These are phyloP conservation scores for Chamaecrista fasciculata DNA, from an alignment of 306 rosid genomes.

Conservation along the genomic window DNA sequence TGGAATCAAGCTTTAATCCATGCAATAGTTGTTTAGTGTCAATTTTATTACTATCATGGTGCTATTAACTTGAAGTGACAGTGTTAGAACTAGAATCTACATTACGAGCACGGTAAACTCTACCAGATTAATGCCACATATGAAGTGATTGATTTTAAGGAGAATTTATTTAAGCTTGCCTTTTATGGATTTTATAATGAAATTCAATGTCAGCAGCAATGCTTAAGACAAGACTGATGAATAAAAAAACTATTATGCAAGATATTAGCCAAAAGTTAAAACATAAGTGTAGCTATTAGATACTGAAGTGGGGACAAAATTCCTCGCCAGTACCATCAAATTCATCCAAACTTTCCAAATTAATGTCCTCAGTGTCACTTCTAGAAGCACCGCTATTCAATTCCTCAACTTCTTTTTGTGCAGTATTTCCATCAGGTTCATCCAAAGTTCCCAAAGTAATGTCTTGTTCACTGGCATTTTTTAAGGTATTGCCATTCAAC, in stretches of 20 bases:
- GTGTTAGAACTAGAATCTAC: neutral
- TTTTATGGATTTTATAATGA: neutral
- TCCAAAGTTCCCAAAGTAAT: slow-evolving; percentile 38
- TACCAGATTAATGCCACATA: slow-evolving; percentile 1
- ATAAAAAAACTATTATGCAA: slow-evolving; percentile 21
- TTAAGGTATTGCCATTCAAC: slow-evolving; percentile 32
- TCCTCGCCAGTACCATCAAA: slow-evolving; percentile 50
- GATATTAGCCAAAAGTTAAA: slow-evolving; percentile 7
- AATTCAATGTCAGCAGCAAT: slow-evolving; percentile 18
- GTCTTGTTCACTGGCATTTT: slow-evolving; percentile 42
- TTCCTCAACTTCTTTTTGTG: slow-evolving; percentile 56
- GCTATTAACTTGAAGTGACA: neutral
- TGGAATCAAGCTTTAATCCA: slow-evolving; percentile 4
- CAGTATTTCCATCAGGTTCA: slow-evolving; percentile 57
- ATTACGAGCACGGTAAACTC: neutral
- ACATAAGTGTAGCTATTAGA: slow-evolving; percentile 18
- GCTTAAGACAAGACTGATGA: slow-evolving; percentile 22
- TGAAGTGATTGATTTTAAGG: neutral
- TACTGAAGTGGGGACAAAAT: neutral
- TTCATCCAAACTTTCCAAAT: slow-evolving; percentile 49
- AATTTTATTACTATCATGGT: slow-evolving; percentile 2
- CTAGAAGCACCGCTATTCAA: slow-evolving; percentile 32
- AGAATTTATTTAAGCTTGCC: slow-evolving; percentile 18
- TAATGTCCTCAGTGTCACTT: slow-evolving; percentile 37
- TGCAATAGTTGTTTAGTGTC: slow-evolving; percentile 1